These are phyloP conservation scores for Furcasterigmium furcatum DNA, from an alignment of 2,329 filamentous ascomycete genomes.

Conservation along the genomic window DNA sequence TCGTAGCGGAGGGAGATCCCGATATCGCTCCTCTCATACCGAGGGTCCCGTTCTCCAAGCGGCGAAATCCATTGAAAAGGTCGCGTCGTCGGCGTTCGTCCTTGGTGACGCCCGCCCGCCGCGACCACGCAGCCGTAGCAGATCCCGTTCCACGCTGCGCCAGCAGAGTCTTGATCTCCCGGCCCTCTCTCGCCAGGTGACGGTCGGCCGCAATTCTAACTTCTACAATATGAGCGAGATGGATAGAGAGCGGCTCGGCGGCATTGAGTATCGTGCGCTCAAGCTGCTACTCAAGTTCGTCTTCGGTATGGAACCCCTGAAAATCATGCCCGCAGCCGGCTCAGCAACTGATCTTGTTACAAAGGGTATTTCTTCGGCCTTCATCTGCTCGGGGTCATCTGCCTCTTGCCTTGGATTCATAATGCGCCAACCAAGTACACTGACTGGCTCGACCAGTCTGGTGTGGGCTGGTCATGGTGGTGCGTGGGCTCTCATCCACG, in stretches of 20 bases:
- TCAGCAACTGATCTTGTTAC: slow-evolving; percentile 1
- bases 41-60: background rate
- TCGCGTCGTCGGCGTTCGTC: slow-evolving; percentile 5
- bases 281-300: slow-evolving; percentile 46
- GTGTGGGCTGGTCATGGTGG: slow-evolving; percentile 44
- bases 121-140: slow-evolving; percentile 1
- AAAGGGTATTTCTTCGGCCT: slow-evolving; percentile 41
- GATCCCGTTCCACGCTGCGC: background rate
- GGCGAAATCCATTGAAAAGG: slow-evolving; percentile 10
- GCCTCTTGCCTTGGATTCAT: slow-evolving; percentile 44
- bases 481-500: too few species aligned
- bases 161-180: slow-evolving; percentile 21
- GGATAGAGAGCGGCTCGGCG: slow-evolving; percentile 41
- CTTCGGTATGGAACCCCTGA: slow-evolving; percentile 20
- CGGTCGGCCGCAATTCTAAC: slow-evolving; percentile 40
- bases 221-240: slow-evolving; percentile 37
- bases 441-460: slow-evolving; percentile 32
- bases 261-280: slow-evolving; percentile 47
- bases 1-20: background rate
- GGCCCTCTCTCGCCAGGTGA: slow-evolving; percentile 35
- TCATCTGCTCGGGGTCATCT: slow-evolving; percentile 43
- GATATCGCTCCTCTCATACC: background rate
- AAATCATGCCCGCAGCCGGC: too few species aligned
- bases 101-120: background rate
- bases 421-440: slow-evolving; percentile 34